Conservation (phyloP, 2,329 filamentous ascomycete genomes). For the Scedosporium minutisporum region DNA sequence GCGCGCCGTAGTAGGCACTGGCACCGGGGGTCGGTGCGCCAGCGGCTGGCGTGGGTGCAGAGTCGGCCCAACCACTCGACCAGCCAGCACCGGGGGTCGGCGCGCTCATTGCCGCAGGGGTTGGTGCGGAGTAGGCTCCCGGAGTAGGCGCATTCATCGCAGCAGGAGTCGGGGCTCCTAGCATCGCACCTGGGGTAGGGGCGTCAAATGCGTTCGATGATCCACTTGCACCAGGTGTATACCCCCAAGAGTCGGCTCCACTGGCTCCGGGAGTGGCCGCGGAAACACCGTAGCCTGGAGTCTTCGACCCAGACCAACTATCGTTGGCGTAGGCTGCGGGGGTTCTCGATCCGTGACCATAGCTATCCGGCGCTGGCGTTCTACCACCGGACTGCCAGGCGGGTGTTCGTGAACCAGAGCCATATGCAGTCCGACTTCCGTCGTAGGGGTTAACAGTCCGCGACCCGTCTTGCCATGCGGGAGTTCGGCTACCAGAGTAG, state of each 20-base stretch:
- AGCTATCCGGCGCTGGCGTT: constrained; percentile 56
- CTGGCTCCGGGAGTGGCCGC: constrained; percentile 50
- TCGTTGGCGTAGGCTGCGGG: constrained; percentile 49
- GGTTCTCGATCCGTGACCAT: constrained; percentile 58
- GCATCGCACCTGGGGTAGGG: constrained; percentile 52
- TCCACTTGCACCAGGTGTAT: constrained; percentile 40
- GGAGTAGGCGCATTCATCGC: constrained; percentile 62
- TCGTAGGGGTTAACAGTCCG: constrained; percentile 63
- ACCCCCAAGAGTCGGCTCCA: constrained; percentile 51
- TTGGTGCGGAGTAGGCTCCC: constrained; percentile 56
- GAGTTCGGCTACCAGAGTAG: constrained; percentile 51
- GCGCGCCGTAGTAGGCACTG: constrained; percentile 52
- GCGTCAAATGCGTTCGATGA: constrained; percentile 53
- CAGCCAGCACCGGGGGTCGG: constrained; percentile 60
- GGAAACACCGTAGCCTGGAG: constrained; percentile 59
- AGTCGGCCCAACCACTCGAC: constrained; percentile 52
- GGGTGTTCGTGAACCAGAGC: constrained; percentile 60
- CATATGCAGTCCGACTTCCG: constrained; percentile 69
- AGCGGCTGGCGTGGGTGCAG: constrained; percentile 56
- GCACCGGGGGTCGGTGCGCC: constrained; percentile 62
- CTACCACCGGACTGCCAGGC: constrained; percentile 72
- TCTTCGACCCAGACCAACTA: constrained; percentile 63
- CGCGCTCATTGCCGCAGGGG: constrained; percentile 50
- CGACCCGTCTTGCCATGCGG: constrained; percentile 61
- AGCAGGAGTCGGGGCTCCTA: constrained; percentile 51